Evolutionary conservation across 2,329 filamentous ascomycete genomes (phyloP).

Genomic region (Exophiala dermatitidis): DNA sequence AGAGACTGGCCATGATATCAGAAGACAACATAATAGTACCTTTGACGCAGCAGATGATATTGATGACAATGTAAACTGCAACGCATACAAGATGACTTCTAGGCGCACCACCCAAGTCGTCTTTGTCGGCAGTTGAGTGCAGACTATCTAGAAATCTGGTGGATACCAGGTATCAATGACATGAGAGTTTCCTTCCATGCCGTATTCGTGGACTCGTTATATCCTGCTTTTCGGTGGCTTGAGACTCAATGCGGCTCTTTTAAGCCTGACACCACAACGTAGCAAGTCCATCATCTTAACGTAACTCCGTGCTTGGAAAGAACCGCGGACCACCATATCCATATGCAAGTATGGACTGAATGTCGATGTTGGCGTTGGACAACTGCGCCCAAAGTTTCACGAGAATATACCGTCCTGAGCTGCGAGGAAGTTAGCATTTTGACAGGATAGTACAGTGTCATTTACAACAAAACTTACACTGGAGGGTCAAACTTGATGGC

Average conservation of each 20-base stretch:
- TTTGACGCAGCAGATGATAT: no score
- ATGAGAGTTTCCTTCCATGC: no score
- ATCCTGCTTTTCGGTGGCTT: background rate
- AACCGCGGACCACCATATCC: slow-evolving; percentile 62
- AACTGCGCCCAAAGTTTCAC: slow-evolving; percentile 85
- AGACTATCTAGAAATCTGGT: no score
- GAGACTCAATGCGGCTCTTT: background rate
- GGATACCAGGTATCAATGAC: no score
- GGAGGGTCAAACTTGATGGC: slow-evolving; percentile 79
- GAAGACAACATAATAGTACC: no score
- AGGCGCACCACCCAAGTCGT: no score
- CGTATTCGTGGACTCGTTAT: background rate
- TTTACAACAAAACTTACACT: slow-evolving; percentile 42
- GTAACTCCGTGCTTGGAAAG: slow-evolving; percentile 62
- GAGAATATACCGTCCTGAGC: slow-evolving; percentile 67
- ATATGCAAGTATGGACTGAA: slow-evolving; percentile 68
- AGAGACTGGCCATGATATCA: no score
- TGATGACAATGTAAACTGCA: no score
- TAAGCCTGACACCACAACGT: background rate
- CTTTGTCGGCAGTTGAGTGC: no score
- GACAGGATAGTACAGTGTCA: background rate
- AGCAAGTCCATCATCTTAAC: slow-evolving; percentile 35
- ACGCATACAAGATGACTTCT: no score
- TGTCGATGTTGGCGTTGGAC: slow-evolving; percentile 73
- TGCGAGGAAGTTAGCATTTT: slow-evolving; percentile 6